A percentile compares a stretch with the other conserved stretches of the same genome.
These are phyloP conservation scores for Ophiostoma sp. DNA, from an alignment of 2,329 filamentous ascomycete genomes.

Conservation along the genomic window DNA sequence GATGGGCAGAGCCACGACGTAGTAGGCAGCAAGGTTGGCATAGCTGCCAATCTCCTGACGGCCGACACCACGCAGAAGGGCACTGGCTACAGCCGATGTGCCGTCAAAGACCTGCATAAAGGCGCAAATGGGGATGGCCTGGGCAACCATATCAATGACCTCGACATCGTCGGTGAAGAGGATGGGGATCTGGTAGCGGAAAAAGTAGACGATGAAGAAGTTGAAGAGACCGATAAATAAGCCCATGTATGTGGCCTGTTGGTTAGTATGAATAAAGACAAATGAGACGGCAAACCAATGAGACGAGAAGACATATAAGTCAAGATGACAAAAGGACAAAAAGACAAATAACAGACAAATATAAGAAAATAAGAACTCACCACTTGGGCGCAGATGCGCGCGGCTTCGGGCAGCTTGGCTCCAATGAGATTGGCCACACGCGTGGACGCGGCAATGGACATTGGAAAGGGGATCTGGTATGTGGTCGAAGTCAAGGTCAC, in stretches of 20 bases:
- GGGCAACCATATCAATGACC: constrained; percentile 63
- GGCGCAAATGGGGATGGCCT: constrained; percentile 72
- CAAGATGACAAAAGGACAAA: no score
- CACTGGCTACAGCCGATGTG: constrained; percentile 72
- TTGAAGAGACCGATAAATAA: constrained; percentile 74
- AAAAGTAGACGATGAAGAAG: constrained; percentile 59
- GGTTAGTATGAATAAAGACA: constrained; percentile 26
- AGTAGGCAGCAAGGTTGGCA: constrained; percentile 81
- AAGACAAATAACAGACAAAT: constrained; percentile 36
- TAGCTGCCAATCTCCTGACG: constrained; percentile 87
- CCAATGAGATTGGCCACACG: constrained; percentile 90
- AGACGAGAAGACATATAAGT: no score
- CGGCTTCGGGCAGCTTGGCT: constrained; percentile 72
- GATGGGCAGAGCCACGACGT: constrained; percentile 77
- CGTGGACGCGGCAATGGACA: constrained; percentile 82
- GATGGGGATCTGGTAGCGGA: constrained; percentile 68
- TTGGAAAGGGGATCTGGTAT: constrained; percentile 87
- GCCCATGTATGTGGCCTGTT: constrained; percentile 54
- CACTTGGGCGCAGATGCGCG: constrained; percentile 74
- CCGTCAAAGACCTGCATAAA: constrained; percentile 89
- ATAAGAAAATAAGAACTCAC: background rate
- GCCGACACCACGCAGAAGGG: constrained; percentile 79
- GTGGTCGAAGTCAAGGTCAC: constrained; percentile 72
- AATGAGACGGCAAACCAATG: background rate
- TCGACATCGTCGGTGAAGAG: constrained; percentile 72